phyloP scores from a whole-genome alignment of 2,329 filamentous ascomycete species.

The Claviceps quebecensis region DNA sequence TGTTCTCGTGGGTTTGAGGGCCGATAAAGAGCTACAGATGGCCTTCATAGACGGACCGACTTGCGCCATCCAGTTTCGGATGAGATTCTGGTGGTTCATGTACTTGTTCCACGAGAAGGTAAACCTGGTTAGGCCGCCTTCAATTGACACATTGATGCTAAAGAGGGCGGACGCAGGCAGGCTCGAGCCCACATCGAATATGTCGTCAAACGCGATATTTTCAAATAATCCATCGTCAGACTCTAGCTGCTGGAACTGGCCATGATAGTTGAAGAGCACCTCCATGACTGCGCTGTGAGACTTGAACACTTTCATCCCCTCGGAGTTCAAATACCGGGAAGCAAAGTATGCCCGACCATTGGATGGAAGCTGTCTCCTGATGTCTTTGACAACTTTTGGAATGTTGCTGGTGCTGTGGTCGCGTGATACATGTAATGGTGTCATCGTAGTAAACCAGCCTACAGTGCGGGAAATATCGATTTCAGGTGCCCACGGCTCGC shows the following conservation, averaged over 20 bases:
- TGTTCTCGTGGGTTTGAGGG: neutral
- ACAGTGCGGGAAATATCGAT: constrained; percentile 21
- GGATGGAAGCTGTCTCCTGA: neutral
- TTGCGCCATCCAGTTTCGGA: constrained; percentile 3
- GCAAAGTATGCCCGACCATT: constrained; percentile 5
- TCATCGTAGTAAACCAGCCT: constrained; percentile 25
- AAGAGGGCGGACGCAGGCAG: constrained; percentile 1
- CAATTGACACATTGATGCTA: constrained; percentile 2
- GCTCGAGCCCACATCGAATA: constrained; percentile 3
- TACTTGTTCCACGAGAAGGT: constrained; percentile 3
- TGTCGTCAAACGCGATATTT: neutral
- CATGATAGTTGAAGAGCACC: constrained; percentile 4
- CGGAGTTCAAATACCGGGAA: neutral
- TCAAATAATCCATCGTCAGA: constrained; percentile 8
- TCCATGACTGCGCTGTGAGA: constrained; percentile 2
- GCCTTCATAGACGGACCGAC: neutral
- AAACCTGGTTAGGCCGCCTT: constrained; percentile 1
- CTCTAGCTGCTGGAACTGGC: constrained; percentile 8
- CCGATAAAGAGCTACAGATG: neutral
- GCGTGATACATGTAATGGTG: constrained; percentile 1
- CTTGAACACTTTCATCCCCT: neutral
- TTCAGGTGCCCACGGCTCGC: constrained; percentile 17
- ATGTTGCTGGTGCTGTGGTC: neutral
- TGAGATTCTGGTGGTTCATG: constrained; percentile 3
- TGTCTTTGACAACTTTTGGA: constrained; percentile 1